These are phyloP conservation scores for Cyphellophora attinorum DNA, from an alignment of 2,329 filamentous ascomycete genomes.

Conservation along the genomic window DNA sequence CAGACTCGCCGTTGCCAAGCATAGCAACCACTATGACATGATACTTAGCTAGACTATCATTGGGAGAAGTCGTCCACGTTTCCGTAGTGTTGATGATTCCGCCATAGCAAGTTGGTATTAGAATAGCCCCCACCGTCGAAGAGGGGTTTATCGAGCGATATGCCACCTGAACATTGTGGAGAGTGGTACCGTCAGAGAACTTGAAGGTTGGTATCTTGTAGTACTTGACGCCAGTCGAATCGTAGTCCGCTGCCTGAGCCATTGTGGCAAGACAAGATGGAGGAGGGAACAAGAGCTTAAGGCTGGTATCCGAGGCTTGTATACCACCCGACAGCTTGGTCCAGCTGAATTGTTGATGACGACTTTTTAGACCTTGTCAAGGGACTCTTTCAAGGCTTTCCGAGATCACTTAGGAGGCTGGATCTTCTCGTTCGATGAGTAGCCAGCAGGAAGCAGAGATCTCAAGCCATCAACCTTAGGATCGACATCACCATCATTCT, in stretches of 20 bases:
- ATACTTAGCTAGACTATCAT: constrained; percentile 29
- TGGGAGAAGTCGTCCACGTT: constrained; percentile 29
- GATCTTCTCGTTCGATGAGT: too few species aligned
- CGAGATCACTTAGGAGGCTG: too few species aligned
- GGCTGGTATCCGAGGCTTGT: too few species aligned
- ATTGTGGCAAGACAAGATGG: too few species aligned
- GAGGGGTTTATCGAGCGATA: constrained; percentile 35
- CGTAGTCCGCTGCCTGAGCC: constrained; percentile 10
- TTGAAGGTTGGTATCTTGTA: constrained; percentile 27
- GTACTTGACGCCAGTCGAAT: constrained; percentile 22
- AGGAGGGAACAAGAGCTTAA: too few species aligned
- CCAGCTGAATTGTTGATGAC: too few species aligned
- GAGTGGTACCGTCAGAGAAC: constrained; percentile 27
- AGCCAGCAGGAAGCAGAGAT: too few species aligned
- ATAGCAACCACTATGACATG: constrained; percentile 39
- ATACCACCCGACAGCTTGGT: too few species aligned
- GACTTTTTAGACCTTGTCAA: too few species aligned
- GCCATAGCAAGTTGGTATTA: constrained; percentile 47
- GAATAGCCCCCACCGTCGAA: constrained; percentile 26
- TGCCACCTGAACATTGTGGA: constrained; percentile 25
- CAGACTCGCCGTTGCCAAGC: constrained; percentile 40
- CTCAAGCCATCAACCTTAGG: too few species aligned
- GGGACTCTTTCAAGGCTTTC: too few species aligned
- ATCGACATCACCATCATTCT: too few species aligned
- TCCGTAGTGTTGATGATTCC: constrained; percentile 42